Evolutionary conservation across 352 stramenopile species (phyloP), one percentile per base, ranked within the genome.

Genomic region (Phytophthora palmivora): DNA sequence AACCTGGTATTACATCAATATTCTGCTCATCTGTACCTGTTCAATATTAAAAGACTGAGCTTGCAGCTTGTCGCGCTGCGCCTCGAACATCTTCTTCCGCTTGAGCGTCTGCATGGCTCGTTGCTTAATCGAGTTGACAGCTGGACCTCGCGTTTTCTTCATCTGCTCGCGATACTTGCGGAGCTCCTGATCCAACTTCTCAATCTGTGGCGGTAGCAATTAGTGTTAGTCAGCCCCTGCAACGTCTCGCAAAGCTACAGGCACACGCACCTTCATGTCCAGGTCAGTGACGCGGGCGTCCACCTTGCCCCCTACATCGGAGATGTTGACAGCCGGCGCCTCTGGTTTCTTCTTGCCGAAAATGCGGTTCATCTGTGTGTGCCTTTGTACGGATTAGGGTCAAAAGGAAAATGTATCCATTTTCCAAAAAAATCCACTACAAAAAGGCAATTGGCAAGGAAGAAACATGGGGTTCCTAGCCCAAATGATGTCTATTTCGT

Each of bases 41-140:
- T 95, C 87, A 54, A 95, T 87, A 67, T 93, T 95, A 61, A 94
- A 95, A 5, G 85, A 93, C 66, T 95, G 87, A 30, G 85, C 83
- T 12, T 78, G 67, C 28, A 94, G 58, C 51, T 91, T 92, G 54
- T 93, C 87, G 3, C 85, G 84, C 60, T 95, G 87, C 16, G 79
- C 72, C 47, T 95, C 87, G 47, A 92, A 91, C 87, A 95, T 95
- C 60, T 95, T 95, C 76, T 94, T 95, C 26, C 84, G 79, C 73
- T 95, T 95, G 38, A 95, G 83, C 57, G 83, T 91, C 58, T 92
- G 85, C 63, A 95, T 88, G 15, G 87, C 87, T 49, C 85, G 82
- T 61, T 94, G 87, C 62, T 95, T 95, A 50, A 95, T 75, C 0
- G 74, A 62, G n/a, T 89, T 92, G 18, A 86, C 53, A 6, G 83